Evolutionary conservation across 1,139 yeast genomes (phyloP).

Genomic region (Arxiozyma telluris): DNA sequence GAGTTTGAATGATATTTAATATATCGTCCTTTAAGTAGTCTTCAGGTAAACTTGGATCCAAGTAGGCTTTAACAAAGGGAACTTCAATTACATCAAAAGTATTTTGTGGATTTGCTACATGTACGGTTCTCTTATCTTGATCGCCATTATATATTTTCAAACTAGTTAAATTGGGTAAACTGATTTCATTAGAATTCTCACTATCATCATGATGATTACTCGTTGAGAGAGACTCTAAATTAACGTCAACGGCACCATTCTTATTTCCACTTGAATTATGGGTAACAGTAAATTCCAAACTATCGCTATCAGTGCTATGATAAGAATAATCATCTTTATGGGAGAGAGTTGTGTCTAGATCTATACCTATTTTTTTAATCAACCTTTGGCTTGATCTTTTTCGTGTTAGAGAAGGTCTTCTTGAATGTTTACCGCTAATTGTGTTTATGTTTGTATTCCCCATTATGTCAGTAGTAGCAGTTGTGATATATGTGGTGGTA

Average conservation of each 20-base stretch:
- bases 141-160: conserved; percentile 7
- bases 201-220: background rate
- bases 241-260: background rate
- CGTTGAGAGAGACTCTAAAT: background rate
- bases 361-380: conserved; percentile 25
- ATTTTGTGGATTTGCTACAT: background rate
- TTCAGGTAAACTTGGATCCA: conserved; percentile 67
- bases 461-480: background rate
- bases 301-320: conserved; percentile 2
- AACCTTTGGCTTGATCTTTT: conserved; percentile 24
- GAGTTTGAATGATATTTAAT: conserved; percentile 50
- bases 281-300: background rate
- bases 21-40: conserved; percentile 84
- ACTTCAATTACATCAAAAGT: conserved; percentile 24
- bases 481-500: background rate
- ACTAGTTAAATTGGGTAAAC: conserved; percentile 6
- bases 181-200: background rate
- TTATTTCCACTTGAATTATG: background rate
- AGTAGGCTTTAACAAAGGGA: conserved; percentile 31
- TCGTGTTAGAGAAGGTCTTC: conserved; percentile 21
- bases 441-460: conserved; percentile 10
- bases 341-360: conserved; percentile 5
- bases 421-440: background rate
- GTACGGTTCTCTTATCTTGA: background rate
- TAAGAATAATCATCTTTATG: conserved; percentile 4